These are phyloP conservation scores for Acorus gramineus DNA, from an alignment of 106 monocot species.

Conservation along the genomic window DNA sequence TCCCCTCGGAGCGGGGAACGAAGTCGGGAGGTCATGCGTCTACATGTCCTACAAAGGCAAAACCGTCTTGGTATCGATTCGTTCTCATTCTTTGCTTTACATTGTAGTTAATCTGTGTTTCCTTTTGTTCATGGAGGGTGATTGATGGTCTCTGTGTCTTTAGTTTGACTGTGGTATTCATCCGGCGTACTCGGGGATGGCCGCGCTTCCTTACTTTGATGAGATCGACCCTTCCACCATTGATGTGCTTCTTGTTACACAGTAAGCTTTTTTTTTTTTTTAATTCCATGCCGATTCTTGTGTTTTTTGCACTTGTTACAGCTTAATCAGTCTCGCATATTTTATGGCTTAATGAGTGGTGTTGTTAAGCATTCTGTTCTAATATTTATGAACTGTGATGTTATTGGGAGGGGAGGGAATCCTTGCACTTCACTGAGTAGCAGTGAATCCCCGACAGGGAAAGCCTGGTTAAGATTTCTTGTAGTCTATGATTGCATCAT, in stretches of 20 bases:
- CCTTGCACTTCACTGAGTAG: too few relatives aligned
- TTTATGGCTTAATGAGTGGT: too few relatives aligned
- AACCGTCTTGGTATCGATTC: slow-evolving; percentile 44
- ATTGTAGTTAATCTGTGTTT: background rate
- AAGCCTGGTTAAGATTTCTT: too few relatives aligned
- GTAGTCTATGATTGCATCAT: too few relatives aligned
- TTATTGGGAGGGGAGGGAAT: too few relatives aligned
- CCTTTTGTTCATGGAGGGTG: background rate
- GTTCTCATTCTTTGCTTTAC: background rate
- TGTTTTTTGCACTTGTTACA: too few relatives aligned
- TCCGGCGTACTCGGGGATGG: slow-evolving; percentile 86
- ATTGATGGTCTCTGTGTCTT: background rate
- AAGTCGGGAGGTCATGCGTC: slow-evolving; percentile 93
- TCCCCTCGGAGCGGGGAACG: slow-evolving; percentile 87
- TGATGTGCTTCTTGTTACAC: slow-evolving; percentile 95
- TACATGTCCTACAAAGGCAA: slow-evolving; percentile 91
- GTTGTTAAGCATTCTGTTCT: too few relatives aligned
- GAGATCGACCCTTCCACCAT: slow-evolving; percentile 94
- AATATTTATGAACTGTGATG: too few relatives aligned
- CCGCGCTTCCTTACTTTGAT: slow-evolving; percentile 90
- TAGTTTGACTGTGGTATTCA: slow-evolving; percentile 98
- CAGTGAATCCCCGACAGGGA: too few relatives aligned
- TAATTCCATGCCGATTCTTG: background rate
- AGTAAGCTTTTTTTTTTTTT: slow-evolving; percentile 37
- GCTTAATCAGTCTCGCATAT: too few relatives aligned